A percentile compares a stretch with the other conserved stretches of the same genome.
Conservation (phyloP, 1,139 yeast genomes). For the Kluyveromyces marxianus region DNA sequence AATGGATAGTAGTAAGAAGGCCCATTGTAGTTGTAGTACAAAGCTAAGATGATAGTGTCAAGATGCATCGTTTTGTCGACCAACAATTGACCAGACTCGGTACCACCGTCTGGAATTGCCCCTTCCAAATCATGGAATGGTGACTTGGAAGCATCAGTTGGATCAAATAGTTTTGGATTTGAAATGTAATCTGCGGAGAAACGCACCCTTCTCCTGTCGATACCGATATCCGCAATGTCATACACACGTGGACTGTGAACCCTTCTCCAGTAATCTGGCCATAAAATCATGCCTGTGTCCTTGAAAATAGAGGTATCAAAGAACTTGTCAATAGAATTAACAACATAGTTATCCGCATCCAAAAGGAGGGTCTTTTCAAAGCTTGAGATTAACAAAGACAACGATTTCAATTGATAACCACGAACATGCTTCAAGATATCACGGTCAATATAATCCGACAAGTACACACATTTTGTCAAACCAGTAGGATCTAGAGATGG, state of each 20-base stretch:
- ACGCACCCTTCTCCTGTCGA: conserved; percentile 1
- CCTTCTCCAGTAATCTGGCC: conserved; percentile 17
- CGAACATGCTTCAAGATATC: conserved; percentile 7
- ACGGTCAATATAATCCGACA: conserved; percentile 7
- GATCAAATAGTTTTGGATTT: conserved; percentile 4
- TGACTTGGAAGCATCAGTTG: conserved; percentile 9
- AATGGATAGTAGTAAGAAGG: conserved; percentile 47
- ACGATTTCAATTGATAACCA: conserved; percentile 11
- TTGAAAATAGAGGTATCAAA: conserved; percentile 8
- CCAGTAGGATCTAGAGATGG: conserved; percentile 10
- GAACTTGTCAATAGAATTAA: conserved; percentile 10
- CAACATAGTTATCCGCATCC: conserved; percentile 13
- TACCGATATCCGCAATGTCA: conserved; percentile 96
- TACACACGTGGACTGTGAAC: conserved; percentile 78
- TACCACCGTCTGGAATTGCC: conserved; percentile 48
- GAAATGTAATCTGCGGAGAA: conserved; percentile 6
- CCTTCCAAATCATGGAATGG: conserved; percentile 46
- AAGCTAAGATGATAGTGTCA: conserved; percentile 39
- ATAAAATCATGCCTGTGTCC: conserved; percentile 12
- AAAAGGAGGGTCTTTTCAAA: conserved; percentile 12
- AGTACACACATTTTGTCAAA: conserved; percentile 10
- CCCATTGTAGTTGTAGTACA: conserved; percentile 52
- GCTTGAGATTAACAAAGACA: conserved; percentile 13
- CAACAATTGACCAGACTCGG: conserved; percentile 53
- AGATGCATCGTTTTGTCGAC: conserved; percentile 47